Evolutionary conservation across 2,329 filamentous ascomycete species (phyloP).

Genomic region (Huntiella moniliformis): DNA sequence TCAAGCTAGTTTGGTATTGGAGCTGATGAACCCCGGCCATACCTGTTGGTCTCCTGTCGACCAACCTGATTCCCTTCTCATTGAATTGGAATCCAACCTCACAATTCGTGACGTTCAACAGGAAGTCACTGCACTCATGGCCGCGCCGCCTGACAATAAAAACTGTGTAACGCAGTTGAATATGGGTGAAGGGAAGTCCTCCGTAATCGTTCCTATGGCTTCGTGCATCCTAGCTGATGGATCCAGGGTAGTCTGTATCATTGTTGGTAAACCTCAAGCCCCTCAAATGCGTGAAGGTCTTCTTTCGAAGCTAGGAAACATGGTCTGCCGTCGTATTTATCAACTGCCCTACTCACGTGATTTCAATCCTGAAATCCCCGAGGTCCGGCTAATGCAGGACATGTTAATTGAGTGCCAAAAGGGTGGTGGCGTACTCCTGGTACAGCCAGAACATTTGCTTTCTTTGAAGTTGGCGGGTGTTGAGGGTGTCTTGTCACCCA

Average conservation of each 20-base stretch:
- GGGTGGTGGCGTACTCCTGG: constrained; percentile 34
- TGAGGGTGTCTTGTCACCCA: constrained; percentile 20
- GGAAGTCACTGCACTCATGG: constrained; percentile 39
- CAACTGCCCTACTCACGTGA: constrained; percentile 40
- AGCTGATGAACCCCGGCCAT: constrained; percentile 33
- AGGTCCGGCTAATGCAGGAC: constrained; percentile 21
- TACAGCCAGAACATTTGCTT: constrained; percentile 44
- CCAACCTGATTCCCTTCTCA: constrained; percentile 39
- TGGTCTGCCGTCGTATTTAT: constrained; percentile 34
- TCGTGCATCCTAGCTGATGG: constrained; percentile 33
- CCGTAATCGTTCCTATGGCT: constrained; percentile 49
- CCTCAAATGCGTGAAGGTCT: constrained; percentile 42
- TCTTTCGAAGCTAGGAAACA: constrained; percentile 32
- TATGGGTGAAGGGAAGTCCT: constrained; percentile 55
- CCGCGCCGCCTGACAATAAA: constrained; percentile 17
- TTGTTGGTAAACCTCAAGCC: constrained; percentile 42
- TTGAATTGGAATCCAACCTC: constrained; percentile 46
- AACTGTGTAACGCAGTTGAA: constrained; percentile 47
- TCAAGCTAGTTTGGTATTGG: constrained; percentile 20
- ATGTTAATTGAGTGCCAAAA: constrained; percentile 24
- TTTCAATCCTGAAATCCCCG: constrained; percentile 18
- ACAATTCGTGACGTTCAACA: constrained; percentile 41
- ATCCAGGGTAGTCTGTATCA: constrained; percentile 31
- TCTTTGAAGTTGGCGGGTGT: constrained; percentile 45
- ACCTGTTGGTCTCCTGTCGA: constrained; percentile 32